Base-by-base conservation (phyloP, 1,139 yeast genomes). In the Blastobotrys petasosporus region DNA sequence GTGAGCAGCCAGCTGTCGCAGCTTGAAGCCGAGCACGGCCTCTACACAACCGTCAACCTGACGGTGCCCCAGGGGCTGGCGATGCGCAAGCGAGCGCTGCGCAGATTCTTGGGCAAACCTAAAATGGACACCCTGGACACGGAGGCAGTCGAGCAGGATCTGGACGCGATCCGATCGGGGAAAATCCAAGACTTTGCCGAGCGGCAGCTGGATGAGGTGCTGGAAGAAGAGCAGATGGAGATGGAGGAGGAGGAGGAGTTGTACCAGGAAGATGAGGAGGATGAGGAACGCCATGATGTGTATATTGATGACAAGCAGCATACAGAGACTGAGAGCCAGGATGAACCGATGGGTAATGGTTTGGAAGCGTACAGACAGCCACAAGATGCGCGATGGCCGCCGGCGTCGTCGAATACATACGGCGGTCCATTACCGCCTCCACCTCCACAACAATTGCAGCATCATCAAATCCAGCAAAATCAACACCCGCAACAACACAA, bases 21-120 rank as follows among this genome's bases (percentile, higher is more conserved):
- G 13, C 46, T 63, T 37, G 58, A 54, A 44, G 50, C 48, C 25
- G 65, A 61, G 42, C 54, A 52, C 29, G 40, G 39, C n/a, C 9
- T 32, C 7, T 40, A 39, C 32, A 39, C 37, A 10, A 32, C 36
- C 11, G 28, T 31, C 9, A 32, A 37, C 15, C 40, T 42, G 11
- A 23, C 49, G 6, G 13, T 37, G 15, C 15, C 39, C 4, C 49
- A 46, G 29, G 29, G 31, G n/a, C 32, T 38, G 32, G 42, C 35
- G 5, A 15, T 40, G n/a, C 39, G 45, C 8, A 37, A 38, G 25
- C 41, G 44, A 4, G 44, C 39, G 12, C n/a, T 39, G 23, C 33
- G 36, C 31, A 12, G 40, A 3, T 29, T 46, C 25, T 29, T 40
- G 29, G 44, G 49, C n/a, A 37, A 34, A 11, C 46, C 51, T 3